Conservation (phyloP, 2,329 filamentous ascomycete genomes). For the Aspergillus pseudoviridinutans region DNA sequence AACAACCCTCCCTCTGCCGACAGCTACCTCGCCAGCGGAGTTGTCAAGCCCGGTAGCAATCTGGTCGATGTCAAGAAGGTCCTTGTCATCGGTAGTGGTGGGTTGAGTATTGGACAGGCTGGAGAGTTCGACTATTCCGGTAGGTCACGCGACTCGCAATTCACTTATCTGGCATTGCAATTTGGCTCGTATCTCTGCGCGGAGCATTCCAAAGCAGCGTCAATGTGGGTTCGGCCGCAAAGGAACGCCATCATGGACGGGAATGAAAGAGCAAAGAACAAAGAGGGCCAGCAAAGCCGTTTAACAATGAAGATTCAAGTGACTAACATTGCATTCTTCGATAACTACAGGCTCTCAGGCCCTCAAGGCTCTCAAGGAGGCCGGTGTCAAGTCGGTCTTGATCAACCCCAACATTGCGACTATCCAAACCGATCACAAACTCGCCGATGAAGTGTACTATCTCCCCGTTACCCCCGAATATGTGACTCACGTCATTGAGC, state of each 20-base stretch:
- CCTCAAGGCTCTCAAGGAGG: slow-evolving; percentile 94
- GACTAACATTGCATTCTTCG: slow-evolving; percentile 17
- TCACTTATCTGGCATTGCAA: neutral
- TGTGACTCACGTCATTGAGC: slow-evolving; percentile 94
- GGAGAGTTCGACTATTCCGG: slow-evolving; percentile 99
- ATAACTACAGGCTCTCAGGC: slow-evolving; percentile 74
- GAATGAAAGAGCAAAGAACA: neutral
- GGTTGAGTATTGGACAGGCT: slow-evolving; percentile 92
- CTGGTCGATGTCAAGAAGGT: slow-evolving; percentile 94
- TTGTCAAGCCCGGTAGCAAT: slow-evolving; percentile 70
- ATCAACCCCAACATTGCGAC: slow-evolving; percentile 99
- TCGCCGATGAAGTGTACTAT: slow-evolving; percentile 97
- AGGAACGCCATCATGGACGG: neutral
- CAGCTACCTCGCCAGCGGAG: slow-evolving; percentile 85
- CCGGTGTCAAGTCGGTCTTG: slow-evolving; percentile 82
- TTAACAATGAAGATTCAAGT: neutral
- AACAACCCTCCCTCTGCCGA: slow-evolving; percentile 75
- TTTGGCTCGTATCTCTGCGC: neutral
- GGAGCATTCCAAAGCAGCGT: neutral
- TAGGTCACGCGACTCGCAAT: slow-evolving; percentile 45
- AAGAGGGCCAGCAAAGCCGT: neutral
- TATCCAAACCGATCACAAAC: slow-evolving; percentile 93
- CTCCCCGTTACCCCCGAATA: slow-evolving; percentile 97
- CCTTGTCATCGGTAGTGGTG: slow-evolving; percentile 90
- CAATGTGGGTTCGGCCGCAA: neutral